Evolutionary conservation across 2,329 filamentous ascomycete genomes (phyloP).

Genomic region (Claviceps humidiphila): DNA sequence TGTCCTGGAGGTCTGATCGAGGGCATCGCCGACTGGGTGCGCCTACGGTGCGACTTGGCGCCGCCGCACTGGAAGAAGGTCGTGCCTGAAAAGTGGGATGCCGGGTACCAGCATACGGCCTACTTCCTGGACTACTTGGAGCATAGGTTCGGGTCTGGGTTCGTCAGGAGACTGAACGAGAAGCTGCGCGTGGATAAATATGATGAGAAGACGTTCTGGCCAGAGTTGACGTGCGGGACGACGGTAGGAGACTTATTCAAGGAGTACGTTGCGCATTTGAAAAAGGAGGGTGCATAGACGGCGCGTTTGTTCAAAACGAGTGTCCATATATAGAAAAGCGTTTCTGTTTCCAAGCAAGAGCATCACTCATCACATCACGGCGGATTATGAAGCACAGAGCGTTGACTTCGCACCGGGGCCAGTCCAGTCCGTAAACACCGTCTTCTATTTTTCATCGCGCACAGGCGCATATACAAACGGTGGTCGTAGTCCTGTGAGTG

Average conservation of each 20-base stretch:
- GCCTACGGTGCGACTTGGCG: constrained; percentile 56
- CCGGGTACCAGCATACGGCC: constrained; percentile 79
- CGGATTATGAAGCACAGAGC: too few species aligned
- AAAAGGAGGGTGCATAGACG: too few species aligned
- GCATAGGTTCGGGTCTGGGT: constrained; percentile 43
- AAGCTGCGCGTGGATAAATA: constrained; percentile 50
- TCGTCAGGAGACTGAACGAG: constrained; percentile 53
- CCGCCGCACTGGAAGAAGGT: constrained; percentile 74
- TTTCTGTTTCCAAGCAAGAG: too few species aligned
- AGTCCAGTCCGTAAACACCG: too few species aligned
- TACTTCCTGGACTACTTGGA: constrained; percentile 88
- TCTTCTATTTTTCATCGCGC: too few species aligned
- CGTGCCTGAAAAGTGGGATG: constrained; percentile 57
- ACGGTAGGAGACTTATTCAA: constrained; percentile 59
- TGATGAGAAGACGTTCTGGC: constrained; percentile 54
- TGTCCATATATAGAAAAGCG: too few species aligned
- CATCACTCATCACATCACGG: too few species aligned
- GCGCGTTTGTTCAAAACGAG: too few species aligned
- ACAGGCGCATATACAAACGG: too few species aligned
- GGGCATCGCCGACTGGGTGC: constrained; percentile 86
- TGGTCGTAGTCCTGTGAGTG: too few species aligned
- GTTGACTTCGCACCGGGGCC: too few species aligned
- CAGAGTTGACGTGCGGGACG: constrained; percentile 45
- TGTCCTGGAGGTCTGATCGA: constrained; percentile 72
- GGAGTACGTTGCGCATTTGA: constrained; percentile 43